Conservation (phyloP, 2,329 filamentous ascomycete species). For the Exophiala xenobiotica region DNA sequence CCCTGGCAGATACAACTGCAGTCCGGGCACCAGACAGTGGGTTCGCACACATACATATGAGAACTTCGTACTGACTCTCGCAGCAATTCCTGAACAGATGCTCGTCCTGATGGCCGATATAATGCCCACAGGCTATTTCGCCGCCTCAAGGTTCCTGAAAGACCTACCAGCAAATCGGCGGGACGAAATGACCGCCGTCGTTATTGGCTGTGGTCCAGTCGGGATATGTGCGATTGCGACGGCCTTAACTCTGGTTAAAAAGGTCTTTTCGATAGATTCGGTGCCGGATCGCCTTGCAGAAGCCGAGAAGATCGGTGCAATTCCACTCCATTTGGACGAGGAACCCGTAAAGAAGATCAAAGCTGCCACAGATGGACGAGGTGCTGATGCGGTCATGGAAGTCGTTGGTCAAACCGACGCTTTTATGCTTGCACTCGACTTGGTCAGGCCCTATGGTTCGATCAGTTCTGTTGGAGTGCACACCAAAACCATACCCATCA, state of each 20-base stretch:
- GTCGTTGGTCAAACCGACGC: constrained; percentile 3
- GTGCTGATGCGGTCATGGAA: constrained; percentile 59
- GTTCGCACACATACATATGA: too few relatives aligned
- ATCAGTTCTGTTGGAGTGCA: constrained; percentile 8
- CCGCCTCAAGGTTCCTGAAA: too few relatives aligned
- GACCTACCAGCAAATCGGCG: too few relatives aligned
- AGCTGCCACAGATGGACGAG: constrained; percentile 57
- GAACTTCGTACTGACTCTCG: too few relatives aligned
- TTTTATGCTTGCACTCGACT: constrained; percentile 1
- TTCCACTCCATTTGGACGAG: constrained; percentile 60
- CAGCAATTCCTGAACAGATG: constrained; percentile 26
- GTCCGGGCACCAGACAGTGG: constrained; percentile 43
- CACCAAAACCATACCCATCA: not conserved
- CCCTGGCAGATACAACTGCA: constrained; percentile 50
- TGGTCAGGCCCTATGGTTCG: constrained; percentile 3
- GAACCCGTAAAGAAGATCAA: constrained; percentile 59
- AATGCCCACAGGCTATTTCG: constrained; percentile 15
- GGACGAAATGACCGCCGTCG: too few relatives aligned
- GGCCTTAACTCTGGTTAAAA: constrained; percentile 63
- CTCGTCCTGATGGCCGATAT: constrained; percentile 28
- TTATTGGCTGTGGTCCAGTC: constrained; percentile 64
- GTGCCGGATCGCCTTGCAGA: constrained; percentile 57
- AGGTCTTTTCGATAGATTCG: constrained; percentile 61
- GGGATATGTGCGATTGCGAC: constrained; percentile 66
- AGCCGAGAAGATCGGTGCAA: constrained; percentile 61